Evolutionary conservation across 495 filamentous ascomycete genomes (phyloP).

Genomic region (Jackrogersella multiformis): DNA sequence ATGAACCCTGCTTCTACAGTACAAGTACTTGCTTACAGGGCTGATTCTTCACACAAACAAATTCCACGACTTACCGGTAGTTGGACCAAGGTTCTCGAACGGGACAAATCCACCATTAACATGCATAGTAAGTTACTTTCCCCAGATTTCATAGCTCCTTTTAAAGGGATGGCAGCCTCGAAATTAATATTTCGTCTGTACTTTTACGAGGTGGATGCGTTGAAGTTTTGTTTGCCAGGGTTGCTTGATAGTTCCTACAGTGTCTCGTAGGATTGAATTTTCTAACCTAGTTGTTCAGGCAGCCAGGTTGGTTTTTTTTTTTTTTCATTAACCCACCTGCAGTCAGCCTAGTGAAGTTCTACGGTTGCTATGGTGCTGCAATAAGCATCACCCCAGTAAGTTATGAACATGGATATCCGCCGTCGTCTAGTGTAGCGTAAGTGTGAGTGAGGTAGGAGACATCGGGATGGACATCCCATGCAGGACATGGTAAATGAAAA

Average conservation of each 20-base stretch:
- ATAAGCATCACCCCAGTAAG: slow-evolving; percentile 37
- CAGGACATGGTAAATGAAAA: slow-evolving; percentile 23
- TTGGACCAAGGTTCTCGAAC: slow-evolving; percentile 17
- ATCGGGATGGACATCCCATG: too few relatives aligned
- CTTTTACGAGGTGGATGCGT: slow-evolving; percentile 4
- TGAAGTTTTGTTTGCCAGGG: not conserved
- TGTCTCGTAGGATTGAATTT: slow-evolving; percentile 32
- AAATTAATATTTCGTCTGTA: slow-evolving; percentile 20
- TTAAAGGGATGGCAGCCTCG: slow-evolving; percentile 19
- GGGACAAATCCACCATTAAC: slow-evolving; percentile 13
- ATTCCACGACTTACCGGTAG: slow-evolving; percentile 23
- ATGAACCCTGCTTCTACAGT: slow-evolving; percentile 23
- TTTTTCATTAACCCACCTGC: slow-evolving; percentile 16
- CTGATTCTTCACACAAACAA: slow-evolving; percentile 27
- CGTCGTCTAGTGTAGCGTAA: not conserved
- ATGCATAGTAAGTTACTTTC: slow-evolving; percentile 25
- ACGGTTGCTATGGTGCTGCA: slow-evolving; percentile 29
- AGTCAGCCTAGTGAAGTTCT: slow-evolving; percentile 5
- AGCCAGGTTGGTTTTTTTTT: slow-evolving; percentile 16
- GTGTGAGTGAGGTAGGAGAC: too few relatives aligned
- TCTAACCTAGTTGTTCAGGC: too few relatives aligned
- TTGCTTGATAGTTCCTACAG: slow-evolving; percentile 11
- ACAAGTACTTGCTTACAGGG: slow-evolving; percentile 7
- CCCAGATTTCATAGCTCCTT: slow-evolving; percentile 22
- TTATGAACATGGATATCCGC: slow-evolving; percentile 34